Percentiles rank a stretch among this genome's conserved stretches.
These are phyloP conservation scores for Radiomyces spectabilis DNA, from an alignment of 192 early-diverging fungal genomes.

Conservation along the genomic window DNA sequence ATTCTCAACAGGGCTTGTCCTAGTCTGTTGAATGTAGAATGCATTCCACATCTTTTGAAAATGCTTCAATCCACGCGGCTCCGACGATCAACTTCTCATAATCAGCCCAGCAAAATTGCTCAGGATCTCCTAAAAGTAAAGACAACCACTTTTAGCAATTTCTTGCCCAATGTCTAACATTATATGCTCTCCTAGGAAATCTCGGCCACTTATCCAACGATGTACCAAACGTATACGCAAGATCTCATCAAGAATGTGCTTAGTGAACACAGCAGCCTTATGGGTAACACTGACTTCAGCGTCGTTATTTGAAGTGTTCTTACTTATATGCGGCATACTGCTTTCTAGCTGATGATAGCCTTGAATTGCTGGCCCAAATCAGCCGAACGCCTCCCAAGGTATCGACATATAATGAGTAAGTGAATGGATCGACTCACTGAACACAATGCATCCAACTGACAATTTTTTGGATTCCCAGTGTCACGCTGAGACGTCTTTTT, in stretches of 20 bases:
- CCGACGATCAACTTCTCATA: slow-evolving; percentile 11
- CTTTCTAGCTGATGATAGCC: slow-evolving; percentile 34
- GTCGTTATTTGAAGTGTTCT: background rate
- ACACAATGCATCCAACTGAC: too few relatives aligned
- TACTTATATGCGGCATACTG: background rate
- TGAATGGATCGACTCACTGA: too few relatives aligned
- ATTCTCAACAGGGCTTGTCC: slow-evolving; percentile 71
- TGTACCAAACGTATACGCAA: slow-evolving; percentile 47
- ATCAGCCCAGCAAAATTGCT: slow-evolving; percentile 25
- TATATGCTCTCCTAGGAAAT: slow-evolving; percentile 39
- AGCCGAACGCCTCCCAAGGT: slow-evolving; percentile 54
- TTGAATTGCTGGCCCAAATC: slow-evolving; percentile 65
- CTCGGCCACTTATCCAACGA: slow-evolving; percentile 46
- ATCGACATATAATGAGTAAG: slow-evolving; percentile 12
- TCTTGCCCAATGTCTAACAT: too few relatives aligned
- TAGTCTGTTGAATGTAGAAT: slow-evolving; percentile 63
- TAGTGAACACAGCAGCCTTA: slow-evolving; percentile 25
- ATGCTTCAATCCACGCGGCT: slow-evolving; percentile 23
- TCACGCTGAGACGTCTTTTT: slow-evolving; percentile 34
- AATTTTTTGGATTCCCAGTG: too few relatives aligned
- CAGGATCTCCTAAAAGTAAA: slow-evolving; percentile 46
- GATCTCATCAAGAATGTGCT: slow-evolving; percentile 38
- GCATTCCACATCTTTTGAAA: slow-evolving; percentile 54
- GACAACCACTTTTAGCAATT: background rate
- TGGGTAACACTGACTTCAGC: slow-evolving; percentile 14